A percentile compares a stretch with the other conserved stretches of the same genome.
phyloP scores from a whole-genome alignment of 2,329 filamentous ascomycete genomes.

The Cercospora sp. region DNA sequence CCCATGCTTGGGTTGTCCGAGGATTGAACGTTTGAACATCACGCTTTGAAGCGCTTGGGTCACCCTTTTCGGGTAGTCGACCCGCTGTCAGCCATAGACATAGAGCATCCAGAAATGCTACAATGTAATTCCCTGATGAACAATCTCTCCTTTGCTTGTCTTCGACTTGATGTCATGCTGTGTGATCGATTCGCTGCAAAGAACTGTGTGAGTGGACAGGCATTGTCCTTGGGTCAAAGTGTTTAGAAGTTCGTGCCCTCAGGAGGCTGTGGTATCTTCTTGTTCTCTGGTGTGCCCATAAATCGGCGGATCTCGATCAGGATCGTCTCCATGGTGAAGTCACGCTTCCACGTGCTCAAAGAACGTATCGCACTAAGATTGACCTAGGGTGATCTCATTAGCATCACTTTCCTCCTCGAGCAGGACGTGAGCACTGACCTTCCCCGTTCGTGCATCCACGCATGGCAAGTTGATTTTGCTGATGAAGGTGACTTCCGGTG shows the following conservation, averaged over 20 bases:
- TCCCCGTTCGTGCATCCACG: constrained; percentile 77
- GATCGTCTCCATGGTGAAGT: constrained; percentile 93
- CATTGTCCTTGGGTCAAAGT: background rate
- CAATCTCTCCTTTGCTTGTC: background rate
- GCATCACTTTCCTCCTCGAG: background rate
- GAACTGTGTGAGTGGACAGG: background rate
- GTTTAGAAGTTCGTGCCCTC: constrained; percentile 67
- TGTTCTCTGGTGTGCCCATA: constrained; percentile 88
- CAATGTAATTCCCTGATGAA: background rate
- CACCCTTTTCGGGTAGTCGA: background rate
- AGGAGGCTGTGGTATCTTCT: constrained; percentile 91
- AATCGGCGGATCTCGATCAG: constrained; percentile 82
- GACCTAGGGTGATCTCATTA: constrained; percentile 55
- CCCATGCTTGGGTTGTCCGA: background rate
- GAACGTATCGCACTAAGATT: constrained; percentile 82
- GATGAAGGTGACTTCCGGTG: constrained; percentile 87
- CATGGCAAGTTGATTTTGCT: constrained; percentile 96
- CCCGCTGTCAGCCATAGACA: background rate
- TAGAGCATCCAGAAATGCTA: constrained; percentile 5
- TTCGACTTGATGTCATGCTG: background rate
- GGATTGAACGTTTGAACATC: background rate
- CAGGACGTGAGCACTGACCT: constrained; percentile 49
- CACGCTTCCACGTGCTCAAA: constrained; percentile 84
- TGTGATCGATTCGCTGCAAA: background rate
- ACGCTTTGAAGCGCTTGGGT: background rate